Conservation (phyloP, 805 yeast species). For the Candida coleopterorum region DNA sequence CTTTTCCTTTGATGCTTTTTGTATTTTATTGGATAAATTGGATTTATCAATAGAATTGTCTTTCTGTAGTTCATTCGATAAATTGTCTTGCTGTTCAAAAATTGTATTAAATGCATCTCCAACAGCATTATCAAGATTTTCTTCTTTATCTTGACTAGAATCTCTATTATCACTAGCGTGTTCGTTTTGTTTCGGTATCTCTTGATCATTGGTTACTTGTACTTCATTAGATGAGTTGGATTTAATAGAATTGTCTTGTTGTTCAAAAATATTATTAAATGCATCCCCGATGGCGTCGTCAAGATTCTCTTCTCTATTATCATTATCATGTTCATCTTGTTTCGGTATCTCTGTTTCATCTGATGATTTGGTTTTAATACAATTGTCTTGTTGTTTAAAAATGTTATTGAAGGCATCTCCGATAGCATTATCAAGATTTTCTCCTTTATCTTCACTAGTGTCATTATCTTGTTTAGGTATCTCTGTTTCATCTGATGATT, state of each 20-base stretch:
- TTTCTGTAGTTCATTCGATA: neutral
- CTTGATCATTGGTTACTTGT: neutral
- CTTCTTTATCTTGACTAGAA: neutral
- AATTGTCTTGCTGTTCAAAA: neutral
- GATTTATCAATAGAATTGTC: neutral
- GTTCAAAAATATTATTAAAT: too few species aligned
- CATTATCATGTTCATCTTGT: too few species aligned
- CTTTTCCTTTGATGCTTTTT: too few species aligned
- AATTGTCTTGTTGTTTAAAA: too few species aligned
- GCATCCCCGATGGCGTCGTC: conserved; percentile 10
- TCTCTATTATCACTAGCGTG: too few species aligned
- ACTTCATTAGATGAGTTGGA: too few species aligned
- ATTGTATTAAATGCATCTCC: conserved; percentile 7
- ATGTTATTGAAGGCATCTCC: conserved; percentile 8
- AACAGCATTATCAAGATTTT: conserved; percentile 6
- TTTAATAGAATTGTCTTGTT: too few species aligned
- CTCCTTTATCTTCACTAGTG: neutral
- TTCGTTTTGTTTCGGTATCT: too few species aligned
- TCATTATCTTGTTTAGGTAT: neutral
- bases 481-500: too few species aligned
- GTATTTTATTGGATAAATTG: neutral
- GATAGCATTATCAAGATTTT: conserved; percentile 6
- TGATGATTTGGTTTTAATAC: too few species aligned
- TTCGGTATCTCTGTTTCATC: too few species aligned
- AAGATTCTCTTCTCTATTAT: too few species aligned